Evolutionary conservation across 1,284 basidiomycete genomes (phyloP).

Genomic region (Austroboletus sp.): DNA sequence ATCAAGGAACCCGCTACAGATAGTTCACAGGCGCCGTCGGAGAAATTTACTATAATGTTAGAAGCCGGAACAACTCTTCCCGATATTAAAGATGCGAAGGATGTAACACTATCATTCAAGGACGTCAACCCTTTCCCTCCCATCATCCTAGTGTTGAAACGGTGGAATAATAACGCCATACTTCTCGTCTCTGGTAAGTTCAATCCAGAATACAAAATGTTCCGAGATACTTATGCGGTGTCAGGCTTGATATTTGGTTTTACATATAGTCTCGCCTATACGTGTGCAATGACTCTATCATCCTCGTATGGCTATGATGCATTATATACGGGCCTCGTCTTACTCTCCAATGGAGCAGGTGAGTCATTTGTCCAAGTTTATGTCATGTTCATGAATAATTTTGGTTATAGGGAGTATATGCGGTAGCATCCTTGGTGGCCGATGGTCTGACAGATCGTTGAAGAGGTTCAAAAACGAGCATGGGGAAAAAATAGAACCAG

Average conservation of each 20-base stretch:
- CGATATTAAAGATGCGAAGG: slow-evolving; percentile 20
- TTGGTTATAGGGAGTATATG: slow-evolving; percentile 50
- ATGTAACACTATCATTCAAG: slow-evolving; percentile 52
- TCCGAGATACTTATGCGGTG: not conserved
- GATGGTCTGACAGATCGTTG: slow-evolving; percentile 69
- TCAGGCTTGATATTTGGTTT: slow-evolving; percentile 66
- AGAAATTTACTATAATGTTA: not conserved
- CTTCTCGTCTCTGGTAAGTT: slow-evolving; percentile 42
- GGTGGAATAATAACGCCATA: slow-evolving; percentile 62
- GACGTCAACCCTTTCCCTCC: slow-evolving; percentile 73
- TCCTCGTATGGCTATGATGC: slow-evolving; percentile 64
- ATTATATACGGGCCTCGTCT: slow-evolving; percentile 67
- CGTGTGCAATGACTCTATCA: slow-evolving; percentile 65
- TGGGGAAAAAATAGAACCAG: slow-evolving; percentile 55
- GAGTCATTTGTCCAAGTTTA: slow-evolving; percentile 11
- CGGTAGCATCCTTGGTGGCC: slow-evolving; percentile 71
- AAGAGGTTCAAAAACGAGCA: slow-evolving; percentile 50
- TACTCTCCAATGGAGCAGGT: slow-evolving; percentile 69
- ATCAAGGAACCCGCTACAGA: not conserved
- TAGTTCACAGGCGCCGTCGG: not conserved
- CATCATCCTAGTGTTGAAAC: slow-evolving; percentile 51
- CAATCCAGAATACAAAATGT: not conserved
- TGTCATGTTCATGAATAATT: not conserved
- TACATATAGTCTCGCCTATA: slow-evolving; percentile 65
- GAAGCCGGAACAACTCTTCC: slow-evolving; percentile 9